These are phyloP conservation scores for Dendrocalamus latiflorus DNA, from an alignment of 202 grass and related monocot species.

Conservation along the genomic window DNA sequence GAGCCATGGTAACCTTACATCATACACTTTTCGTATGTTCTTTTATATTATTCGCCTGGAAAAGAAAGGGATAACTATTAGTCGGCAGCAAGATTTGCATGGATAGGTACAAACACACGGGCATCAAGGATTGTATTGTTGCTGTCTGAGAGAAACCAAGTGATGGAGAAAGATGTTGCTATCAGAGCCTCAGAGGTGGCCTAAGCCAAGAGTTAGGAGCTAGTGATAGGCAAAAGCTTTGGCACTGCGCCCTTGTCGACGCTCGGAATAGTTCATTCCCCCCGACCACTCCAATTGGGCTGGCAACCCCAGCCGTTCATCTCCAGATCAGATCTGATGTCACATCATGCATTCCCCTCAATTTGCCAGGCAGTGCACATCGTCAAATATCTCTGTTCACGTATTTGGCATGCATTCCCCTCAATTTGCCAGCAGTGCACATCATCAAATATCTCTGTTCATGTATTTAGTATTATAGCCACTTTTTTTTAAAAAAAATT, in stretches of 20 bases:
- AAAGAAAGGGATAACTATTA: conserved; percentile 24
- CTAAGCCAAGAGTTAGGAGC: conserved; percentile 32
- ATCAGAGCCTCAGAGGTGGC: conserved; percentile 33
- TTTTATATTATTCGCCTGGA: neutral
- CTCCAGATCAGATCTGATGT: conserved; percentile 38
- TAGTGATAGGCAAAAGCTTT: conserved; percentile 29
- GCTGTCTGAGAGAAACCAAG: conserved; percentile 20
- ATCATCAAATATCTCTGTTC: conserved; percentile 6
- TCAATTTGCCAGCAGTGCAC: conserved; percentile 28
- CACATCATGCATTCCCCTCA: conserved; percentile 20
- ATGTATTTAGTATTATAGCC: too few species aligned
- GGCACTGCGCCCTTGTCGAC: conserved; percentile 31
- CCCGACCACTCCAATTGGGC: conserved; percentile 20
- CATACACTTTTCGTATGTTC: neutral
- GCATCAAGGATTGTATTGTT: conserved; percentile 27
- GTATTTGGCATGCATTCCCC: neutral
- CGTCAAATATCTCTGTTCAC: conserved; percentile 1
- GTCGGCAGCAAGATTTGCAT: conserved; percentile 38
- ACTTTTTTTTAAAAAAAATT: too few species aligned
- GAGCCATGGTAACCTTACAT: neutral
- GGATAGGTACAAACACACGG: conserved; percentile 39
- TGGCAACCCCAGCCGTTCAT: conserved; percentile 33
- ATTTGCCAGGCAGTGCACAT: conserved; percentile 26
- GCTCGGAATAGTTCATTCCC: neutral
- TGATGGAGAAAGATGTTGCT: conserved; percentile 26